Evolutionary conservation across 768 basidiomycete species (phyloP).

Genomic region (Rhodosporidiobolus odoratus): DNA sequence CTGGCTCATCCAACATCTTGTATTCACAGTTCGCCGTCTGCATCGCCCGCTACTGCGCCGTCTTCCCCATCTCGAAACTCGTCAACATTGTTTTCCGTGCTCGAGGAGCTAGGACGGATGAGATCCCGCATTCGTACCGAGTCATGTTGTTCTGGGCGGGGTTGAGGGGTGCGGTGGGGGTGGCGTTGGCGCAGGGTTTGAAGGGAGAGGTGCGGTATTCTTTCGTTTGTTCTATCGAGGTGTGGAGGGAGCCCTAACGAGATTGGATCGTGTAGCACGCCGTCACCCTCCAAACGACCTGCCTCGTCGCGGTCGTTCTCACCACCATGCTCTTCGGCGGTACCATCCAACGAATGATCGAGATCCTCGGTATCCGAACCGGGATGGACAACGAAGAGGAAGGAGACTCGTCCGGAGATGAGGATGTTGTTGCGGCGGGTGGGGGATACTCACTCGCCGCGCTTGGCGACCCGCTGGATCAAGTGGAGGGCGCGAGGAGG

Average conservation of each 20-base stretch:
- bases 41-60: conserved; percentile 89
- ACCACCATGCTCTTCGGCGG: conserved; percentile 94
- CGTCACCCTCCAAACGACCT: conserved; percentile 82
- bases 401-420: conserved; percentile 51
- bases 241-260: not conserved
- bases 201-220: conserved; percentile 53
- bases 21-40: conserved; percentile 64
- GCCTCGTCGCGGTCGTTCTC: conserved; percentile 89
- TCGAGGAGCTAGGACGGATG: conserved; percentile 78
- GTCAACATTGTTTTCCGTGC: conserved; percentile 90
- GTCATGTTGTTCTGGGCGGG: conserved; percentile 99
- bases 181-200: conserved; percentile 93
- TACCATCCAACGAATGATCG: conserved; percentile 94
- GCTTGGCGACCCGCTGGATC: conserved; percentile 41
- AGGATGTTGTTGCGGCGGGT: conserved; percentile 36
- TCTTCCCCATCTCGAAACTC: conserved; percentile 87
- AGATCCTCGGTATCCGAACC: conserved; percentile 89
- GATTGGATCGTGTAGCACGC: conserved; percentile 57
- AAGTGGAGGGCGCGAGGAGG: conserved; percentile 28
- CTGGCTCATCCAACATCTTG: too few species aligned
- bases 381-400: conserved; percentile 90
- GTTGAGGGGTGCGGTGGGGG: conserved; percentile 90
- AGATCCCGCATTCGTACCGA: conserved; percentile 93
- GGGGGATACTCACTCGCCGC: conserved; percentile 15
- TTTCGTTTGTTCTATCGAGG: not conserved